These are phyloP conservation scores for Mallotus nudiflorus DNA, from an alignment of 345 rosid species.

Conservation along the genomic window DNA sequence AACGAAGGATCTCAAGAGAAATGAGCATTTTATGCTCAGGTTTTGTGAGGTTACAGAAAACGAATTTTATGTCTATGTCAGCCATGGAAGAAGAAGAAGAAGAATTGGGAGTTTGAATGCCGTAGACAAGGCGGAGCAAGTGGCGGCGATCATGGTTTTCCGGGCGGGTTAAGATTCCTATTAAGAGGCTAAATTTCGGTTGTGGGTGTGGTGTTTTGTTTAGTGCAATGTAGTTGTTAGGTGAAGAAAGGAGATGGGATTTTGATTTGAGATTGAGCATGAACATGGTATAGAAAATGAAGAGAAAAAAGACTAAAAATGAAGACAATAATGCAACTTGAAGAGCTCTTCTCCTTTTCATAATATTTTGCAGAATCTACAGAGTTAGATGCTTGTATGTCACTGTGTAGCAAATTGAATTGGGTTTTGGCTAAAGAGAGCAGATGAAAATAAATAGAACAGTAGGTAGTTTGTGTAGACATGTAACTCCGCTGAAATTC, in stretches of 20 bases:
- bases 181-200: constrained; percentile 33
- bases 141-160: constrained; percentile 35
- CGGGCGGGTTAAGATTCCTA: constrained; percentile 38
- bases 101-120: no score
- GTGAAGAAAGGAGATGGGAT: constrained; percentile 8
- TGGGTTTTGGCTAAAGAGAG: no score
- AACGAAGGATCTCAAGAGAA: constrained; percentile 34
- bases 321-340: constrained; percentile 17
- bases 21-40: constrained; percentile 26
- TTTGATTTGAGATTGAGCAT: constrained; percentile 17
- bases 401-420: no score
- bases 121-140: constrained; percentile 42
- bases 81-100: constrained; percentile 27
- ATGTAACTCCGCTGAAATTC: no score
- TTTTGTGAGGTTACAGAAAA: constrained; percentile 39
- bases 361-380: background rate
- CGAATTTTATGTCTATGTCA: constrained; percentile 35
- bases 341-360: constrained; percentile 15
- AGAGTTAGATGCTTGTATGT: no score
- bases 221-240: background rate
- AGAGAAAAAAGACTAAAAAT: constrained; percentile 12
- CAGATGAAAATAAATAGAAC: no score
- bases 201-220: background rate
- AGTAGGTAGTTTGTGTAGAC: no score
- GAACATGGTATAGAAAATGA: constrained; percentile 23